Base-by-base conservation (phyloP, 257 asterid species). In the Pogostemon cablin region DNA sequence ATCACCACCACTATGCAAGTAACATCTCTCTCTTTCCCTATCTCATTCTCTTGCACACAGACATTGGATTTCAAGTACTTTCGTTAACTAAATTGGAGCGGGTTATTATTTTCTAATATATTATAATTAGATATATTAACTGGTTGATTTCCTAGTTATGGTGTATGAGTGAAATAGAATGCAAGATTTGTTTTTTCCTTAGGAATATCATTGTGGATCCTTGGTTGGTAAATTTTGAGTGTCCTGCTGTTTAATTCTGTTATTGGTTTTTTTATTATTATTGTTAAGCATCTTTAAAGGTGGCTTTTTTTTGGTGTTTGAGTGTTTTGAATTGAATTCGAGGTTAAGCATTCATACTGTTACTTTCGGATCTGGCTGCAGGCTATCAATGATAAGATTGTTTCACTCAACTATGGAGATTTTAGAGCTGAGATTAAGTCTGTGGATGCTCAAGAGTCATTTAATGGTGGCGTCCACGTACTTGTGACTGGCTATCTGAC, bases 401-500 rank as follows among this genome's bases (percentile, higher is more conserved):
- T 86, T 39, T 80, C 96, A 6, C 90, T 95, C 63, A 89, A 86
- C 89, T 88, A 87, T 76, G 85, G 65, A 17, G 88, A 83, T 12
- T 76, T 72, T 42, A 84, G 81, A 72, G 90, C 95, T 15, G 96
- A 87, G 85, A 87, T 95, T 60, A 83, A 82, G 83, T 89, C 96
- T 0, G 93, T 95, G 64, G 96, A 87, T 79, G 79, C 98, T 9
- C 99, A 89, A 67, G 98, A 88, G 60, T 95, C 98, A 9, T 79
- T 77, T 61, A 76, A 75, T 70, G 96, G 92, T 10, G 99, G 96
- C 49, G 95, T 95, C 54, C 85, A 84, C 25, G 96, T 89, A 65
- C 96, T 95, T 63, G 99, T 95, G 54, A 95, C 98, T 59, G 99
- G 99, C 55, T 80, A 75, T 68, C 77, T 95, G 62, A 81, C 84